These are phyloP conservation scores for Oidium heveae DNA, from an alignment of 2,329 filamentous ascomycete species.

Conservation along the genomic window DNA sequence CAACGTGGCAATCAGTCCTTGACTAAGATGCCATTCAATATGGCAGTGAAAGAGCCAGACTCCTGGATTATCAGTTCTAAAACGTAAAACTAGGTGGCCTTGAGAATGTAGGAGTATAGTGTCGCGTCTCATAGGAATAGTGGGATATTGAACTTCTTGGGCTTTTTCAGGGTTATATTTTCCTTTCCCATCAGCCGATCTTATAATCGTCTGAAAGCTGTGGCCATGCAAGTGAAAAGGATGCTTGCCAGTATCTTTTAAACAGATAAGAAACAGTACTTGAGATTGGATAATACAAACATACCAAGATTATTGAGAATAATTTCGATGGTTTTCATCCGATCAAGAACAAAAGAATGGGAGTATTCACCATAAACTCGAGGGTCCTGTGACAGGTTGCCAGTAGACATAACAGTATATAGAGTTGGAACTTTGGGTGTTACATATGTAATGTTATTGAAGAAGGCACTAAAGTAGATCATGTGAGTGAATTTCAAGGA, in stretches of 20 bases:
- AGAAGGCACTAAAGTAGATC: conserved; percentile 18
- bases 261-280: not conserved
- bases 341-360: conserved; percentile 41
- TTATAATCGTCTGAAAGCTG: conserved; percentile 41
- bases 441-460: conserved; percentile 40
- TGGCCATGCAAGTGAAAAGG: conserved; percentile 59
- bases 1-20: conserved; percentile 39
- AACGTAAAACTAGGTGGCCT: conserved; percentile 44
- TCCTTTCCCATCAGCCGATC: conserved; percentile 31
- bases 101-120: conserved; percentile 36
- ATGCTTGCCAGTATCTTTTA: conserved; percentile 35
- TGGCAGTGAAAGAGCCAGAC: conserved; percentile 60
- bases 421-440: conserved; percentile 39
- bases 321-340: conserved; percentile 43
- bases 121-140: conserved; percentile 39
- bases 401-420: conserved; percentile 36
- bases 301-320: conserved; percentile 43
- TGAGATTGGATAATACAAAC: not conserved
- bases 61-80: conserved; percentile 41
- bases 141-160: conserved; percentile 22
- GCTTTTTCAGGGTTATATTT: conserved; percentile 23
- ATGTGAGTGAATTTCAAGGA: too few relatives aligned
- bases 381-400: conserved; percentile 26
- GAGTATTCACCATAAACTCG: conserved; percentile 40
- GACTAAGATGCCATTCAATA: conserved; percentile 50